Evolutionary conservation across 1,139 yeast genomes (phyloP).

Genomic region (Waltiozyma sp.): DNA sequence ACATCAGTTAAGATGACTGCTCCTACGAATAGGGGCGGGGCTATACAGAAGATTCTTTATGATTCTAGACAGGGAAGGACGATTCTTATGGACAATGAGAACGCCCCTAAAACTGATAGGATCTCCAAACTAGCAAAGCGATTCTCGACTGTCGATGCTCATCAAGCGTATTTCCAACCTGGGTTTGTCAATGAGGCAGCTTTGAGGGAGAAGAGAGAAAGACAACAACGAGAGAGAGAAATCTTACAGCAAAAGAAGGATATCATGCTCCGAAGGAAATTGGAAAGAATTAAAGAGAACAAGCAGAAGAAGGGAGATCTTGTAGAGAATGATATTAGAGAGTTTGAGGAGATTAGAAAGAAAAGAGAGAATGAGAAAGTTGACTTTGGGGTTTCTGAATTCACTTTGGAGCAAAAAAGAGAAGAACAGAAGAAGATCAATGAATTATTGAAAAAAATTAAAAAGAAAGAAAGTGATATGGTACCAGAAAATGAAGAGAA

Average conservation of each 20-base stretch:
- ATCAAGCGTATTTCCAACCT: conserved; percentile 37
- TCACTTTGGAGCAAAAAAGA: conserved; percentile 15
- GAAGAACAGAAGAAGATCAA: conserved; percentile 14
- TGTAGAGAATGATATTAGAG: conserved; percentile 28
- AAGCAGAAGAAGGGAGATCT: conserved; percentile 22
- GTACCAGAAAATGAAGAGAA: conserved; percentile 30
- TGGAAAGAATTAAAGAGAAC: conserved; percentile 10
- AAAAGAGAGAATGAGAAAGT: conserved; percentile 14
- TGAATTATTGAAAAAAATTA: conserved; percentile 21
- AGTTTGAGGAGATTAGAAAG: conserved; percentile 45
- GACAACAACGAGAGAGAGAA: conserved; percentile 4
- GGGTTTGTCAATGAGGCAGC: conserved; percentile 36
- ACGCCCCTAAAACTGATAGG: conserved; percentile 18
- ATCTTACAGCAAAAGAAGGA: conserved; percentile 16
- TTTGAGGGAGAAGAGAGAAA: conserved; percentile 3
- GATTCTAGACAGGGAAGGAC: conserved; percentile 19
- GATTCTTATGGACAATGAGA: conserved; percentile 20
- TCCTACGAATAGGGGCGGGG: conserved; percentile 28
- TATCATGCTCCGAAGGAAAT: conserved; percentile 9
- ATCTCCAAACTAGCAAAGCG: conserved; percentile 17
- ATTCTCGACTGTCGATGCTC: conserved; percentile 30
- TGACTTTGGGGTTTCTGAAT: conserved; percentile 7
- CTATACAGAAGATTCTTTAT: conserved; percentile 24
- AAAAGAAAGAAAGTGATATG: conserved; percentile 36
- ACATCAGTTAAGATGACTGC: conserved; percentile 40